These are phyloP conservation scores for Wickerhamomyces chaumierensis DNA, from an alignment of 805 yeast species.

Conservation along the genomic window DNA sequence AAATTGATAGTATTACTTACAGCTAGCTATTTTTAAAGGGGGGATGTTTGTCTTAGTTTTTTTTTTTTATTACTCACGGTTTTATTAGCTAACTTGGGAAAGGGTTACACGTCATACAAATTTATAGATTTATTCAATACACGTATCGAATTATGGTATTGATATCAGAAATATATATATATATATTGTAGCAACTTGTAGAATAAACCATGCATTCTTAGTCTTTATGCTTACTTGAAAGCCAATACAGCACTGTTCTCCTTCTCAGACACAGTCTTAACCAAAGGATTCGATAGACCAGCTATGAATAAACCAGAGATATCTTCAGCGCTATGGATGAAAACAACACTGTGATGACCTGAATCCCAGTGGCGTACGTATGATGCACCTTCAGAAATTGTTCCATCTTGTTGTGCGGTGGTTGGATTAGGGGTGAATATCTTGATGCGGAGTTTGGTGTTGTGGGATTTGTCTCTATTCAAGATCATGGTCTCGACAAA, in stretches of 20 bases:
- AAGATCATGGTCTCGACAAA: slow-evolving; percentile 2
- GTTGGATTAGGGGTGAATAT: not conserved
- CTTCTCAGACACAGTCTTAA: not conserved
- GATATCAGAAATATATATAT: too few species aligned
- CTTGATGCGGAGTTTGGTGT: slow-evolving; percentile 1
- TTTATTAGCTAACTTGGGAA: too few species aligned
- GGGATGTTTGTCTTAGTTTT: too few species aligned
- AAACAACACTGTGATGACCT: not conserved
- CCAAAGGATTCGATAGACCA: not conserved
- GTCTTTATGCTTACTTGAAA: too few species aligned
- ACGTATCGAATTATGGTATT: not conserved
- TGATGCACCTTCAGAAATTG: not conserved
- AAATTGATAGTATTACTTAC: too few species aligned
- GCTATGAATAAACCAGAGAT: slow-evolving; percentile 5
- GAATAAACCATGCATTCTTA: too few species aligned
- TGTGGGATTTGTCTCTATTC: slow-evolving; percentile 1
- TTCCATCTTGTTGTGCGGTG: not conserved
- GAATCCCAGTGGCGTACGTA: slow-evolving; percentile 1
- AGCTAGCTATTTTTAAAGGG: too few species aligned
- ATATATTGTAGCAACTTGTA: too few species aligned
- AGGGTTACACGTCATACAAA: too few species aligned
- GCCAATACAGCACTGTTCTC: not conserved
- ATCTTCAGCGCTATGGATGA: not conserved
- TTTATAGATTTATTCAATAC: not conserved
- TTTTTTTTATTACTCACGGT: too few species aligned